Base-by-base conservation (phyloP, 2,329 filamentous ascomycete genomes). In the Gliomastix tumulicola region DNA sequence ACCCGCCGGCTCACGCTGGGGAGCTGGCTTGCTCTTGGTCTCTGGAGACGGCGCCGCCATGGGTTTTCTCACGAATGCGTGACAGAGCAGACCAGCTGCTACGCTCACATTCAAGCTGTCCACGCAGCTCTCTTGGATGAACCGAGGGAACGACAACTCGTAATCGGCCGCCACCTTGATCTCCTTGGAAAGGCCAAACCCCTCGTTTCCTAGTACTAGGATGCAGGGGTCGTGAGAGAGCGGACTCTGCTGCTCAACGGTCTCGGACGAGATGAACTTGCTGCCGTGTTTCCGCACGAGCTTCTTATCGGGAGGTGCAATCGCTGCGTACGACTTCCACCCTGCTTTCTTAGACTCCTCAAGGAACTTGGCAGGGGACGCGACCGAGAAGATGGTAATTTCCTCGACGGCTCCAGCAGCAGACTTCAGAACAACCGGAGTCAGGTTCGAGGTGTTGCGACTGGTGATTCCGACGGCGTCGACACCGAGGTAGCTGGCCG, bases 41-140 rank as follows among this genome's bases (percentile, higher is more conserved):
- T n/a, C n/a, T n/a, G n/a, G n/a, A n/a, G n/a, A n/a, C n/a, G n/a
- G n/a, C n/a, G n/a, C n/a, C n/a, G n/a, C n/a, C n/a, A n/a, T 28
- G 4, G 25, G 10, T 28, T 28, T 28, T 28, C 62, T 71, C 49
- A 86, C 54, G 51, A 92, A 87, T 1, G 81, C 68, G 44, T 81
- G 74, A 43, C 81, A 82, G 35, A 97, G 62, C 34, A 97, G 64
- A 2, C 79, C 88, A 7, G 86, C 79, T 2, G 92, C 90, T 16
- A 94, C 89, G 53, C 86, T 88, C 27, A 97, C 92, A 55, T 98
- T 97, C 56, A 98, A 63, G 57, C 88, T 95, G 59, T 97, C 90
- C 4, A 98, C 79, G 54, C 46, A 79, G 55, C 51, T 73, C 54
- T 50, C 66, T 43, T 53, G 63, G 30, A 59, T 71, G 45, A 57